phyloP scores from a whole-genome alignment of 371 early-diverging fungal genomes.

The Homolaphlyctis polyrhiza region DNA sequence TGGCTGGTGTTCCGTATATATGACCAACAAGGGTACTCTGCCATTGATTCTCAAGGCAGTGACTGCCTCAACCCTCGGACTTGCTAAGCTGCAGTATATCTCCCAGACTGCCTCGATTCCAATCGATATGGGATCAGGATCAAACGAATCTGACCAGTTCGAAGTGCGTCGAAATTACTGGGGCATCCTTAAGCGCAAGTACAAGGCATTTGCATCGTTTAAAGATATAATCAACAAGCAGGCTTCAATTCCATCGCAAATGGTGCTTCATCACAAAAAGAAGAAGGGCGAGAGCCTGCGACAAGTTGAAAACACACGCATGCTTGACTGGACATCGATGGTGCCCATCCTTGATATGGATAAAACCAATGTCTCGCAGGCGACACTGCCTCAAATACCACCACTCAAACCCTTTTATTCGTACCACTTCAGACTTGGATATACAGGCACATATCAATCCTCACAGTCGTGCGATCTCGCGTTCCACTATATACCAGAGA shows the following conservation, averaged over 20 bases:
- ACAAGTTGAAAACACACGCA: conserved; percentile 1
- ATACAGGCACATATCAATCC: conserved; percentile 30
- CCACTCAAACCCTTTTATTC: conserved; percentile 44
- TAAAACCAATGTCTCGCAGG: conserved; percentile 11
- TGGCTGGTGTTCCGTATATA: conserved; percentile 39
- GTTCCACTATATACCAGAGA: conserved; percentile 44
- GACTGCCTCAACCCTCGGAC: conserved; percentile 30
- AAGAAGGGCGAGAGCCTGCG: background rate
- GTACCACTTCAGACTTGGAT: conserved; percentile 42
- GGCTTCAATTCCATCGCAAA: too few species aligned
- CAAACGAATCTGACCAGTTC: conserved; percentile 5
- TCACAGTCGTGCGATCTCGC: conserved; percentile 28
- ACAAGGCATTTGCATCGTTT: conserved; percentile 22
- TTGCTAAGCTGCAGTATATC: conserved; percentile 41
- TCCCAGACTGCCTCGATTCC: conserved; percentile 38
- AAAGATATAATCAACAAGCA: background rate
- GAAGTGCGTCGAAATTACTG: conserved; percentile 37
- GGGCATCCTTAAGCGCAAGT: conserved; percentile 41
- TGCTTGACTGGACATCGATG: background rate
- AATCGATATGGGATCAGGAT: conserved; percentile 2
- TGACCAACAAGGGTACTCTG: conserved; percentile 53
- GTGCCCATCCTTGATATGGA: conserved; percentile 6
- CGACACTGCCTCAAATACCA: conserved; percentile 19
- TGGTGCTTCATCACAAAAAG: background rate
- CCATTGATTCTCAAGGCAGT: conserved; percentile 41